Conservation (phyloP, 805 yeast species). For the Kuraishia ogatae region DNA sequence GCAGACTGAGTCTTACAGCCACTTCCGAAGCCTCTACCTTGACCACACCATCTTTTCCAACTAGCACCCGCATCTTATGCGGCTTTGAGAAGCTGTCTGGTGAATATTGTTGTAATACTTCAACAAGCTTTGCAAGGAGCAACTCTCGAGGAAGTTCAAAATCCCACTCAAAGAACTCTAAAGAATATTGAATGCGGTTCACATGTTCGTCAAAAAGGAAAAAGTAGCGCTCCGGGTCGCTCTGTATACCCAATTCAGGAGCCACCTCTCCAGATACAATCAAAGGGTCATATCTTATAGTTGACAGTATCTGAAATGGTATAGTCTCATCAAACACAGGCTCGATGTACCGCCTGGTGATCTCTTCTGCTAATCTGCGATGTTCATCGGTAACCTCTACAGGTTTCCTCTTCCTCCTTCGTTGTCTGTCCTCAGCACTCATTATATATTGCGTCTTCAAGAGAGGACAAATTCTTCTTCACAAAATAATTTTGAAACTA, state of each 20-base stretch:
- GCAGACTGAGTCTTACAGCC: conserved; percentile 10
- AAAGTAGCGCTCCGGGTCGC: conserved; percentile 28
- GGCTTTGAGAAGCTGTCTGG: conserved; percentile 16
- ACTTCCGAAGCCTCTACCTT: conserved; percentile 25
- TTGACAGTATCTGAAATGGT: conserved; percentile 53
- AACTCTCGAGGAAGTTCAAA: conserved; percentile 31
- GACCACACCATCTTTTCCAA: conserved; percentile 27
- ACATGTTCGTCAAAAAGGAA: conserved; percentile 59
- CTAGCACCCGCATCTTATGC: conserved; percentile 39
- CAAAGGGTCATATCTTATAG: conserved; percentile 69
- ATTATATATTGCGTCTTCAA: neutral
- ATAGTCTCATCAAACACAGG: conserved; percentile 4
- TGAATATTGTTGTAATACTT: conserved; percentile 22
- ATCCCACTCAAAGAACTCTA: conserved; percentile 44
- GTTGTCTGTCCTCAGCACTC: neutral
- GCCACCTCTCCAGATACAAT: conserved; percentile 24
- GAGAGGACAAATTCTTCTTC: too few species aligned
- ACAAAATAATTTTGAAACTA: too few species aligned
- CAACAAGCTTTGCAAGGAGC: conserved; percentile 32
- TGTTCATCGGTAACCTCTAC: neutral
- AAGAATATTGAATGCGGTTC: conserved; percentile 45
- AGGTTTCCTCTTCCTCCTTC: neutral
- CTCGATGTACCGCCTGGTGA: conserved; percentile 1
- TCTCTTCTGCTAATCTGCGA: neutral
- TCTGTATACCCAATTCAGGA: conserved; percentile 7